Base-by-base conservation (phyloP, 345 rosid genomes). In the Zanthoxylum bungeanum region DNA sequence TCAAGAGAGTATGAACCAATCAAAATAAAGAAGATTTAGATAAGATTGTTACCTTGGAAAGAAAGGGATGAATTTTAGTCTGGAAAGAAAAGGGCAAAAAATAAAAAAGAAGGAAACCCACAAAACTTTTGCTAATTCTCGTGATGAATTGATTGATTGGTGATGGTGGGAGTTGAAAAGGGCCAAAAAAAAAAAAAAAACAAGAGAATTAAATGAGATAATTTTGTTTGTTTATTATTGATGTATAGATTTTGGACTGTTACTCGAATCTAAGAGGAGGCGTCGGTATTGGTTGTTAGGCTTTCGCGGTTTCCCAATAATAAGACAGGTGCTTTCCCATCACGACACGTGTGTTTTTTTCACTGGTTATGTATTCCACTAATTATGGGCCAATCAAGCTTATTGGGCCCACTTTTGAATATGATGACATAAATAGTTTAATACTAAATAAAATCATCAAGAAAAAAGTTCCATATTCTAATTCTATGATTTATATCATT, bases 101-200 rank as follows among this genome's bases (percentile, higher is more conserved):
- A 12, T 17, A 31, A 14, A 42, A 31, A 5, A 12, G 16, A 64
- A 19, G 3, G 30, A 12, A 47, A n/a, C n/a, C n/a, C n/a, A n/a
- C n/a, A 46, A 14, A 24, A 11, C 25, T 5, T 9, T 19, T 25
- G 24, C 46, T 17, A 24, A 22, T 53, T 53, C 62, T 36, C 71
- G 71, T 52, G 71, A 68, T 14, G 61, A 17, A 37, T 68, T 11
- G 71, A 49, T 68, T 50, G 47, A 31, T 17, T 27, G 53, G 51
- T 64, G 52, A 42, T 16, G 52, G 62, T 42, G 24, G 73, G 39
- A 37, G 64, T 56, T 40, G 53, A 69, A n/a, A n/a, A n/a, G n/a
- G n/a, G n/a, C n/a, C n/a, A n/a, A n/a, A n/a, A n/a, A n/a, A n/a
- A n/a, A n/a, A 42, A 28, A 21, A 0, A 1, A 51, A 0, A 19